Evolutionary conservation across 2,329 filamentous ascomycete genomes (phyloP), one percentile per base, ranked within the genome.

Genomic region (Clarireedia monteithiana): DNA sequence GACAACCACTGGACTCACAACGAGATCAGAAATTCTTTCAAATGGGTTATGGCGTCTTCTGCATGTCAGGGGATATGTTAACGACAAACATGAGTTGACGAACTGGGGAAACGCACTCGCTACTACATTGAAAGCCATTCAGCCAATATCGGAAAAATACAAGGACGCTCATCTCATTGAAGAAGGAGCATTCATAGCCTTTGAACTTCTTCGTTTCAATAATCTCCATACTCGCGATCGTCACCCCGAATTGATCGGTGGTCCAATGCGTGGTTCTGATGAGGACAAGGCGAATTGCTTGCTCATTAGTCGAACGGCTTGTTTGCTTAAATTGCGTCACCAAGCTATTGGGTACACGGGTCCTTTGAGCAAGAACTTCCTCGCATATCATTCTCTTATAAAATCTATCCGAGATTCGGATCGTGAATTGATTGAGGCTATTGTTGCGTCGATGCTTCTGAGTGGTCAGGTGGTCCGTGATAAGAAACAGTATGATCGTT

Each of bases 321-420:
- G 88, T 53, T 77, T 97, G 57, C 81, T 91, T 51, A 89, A 88
- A 67, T 77, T 97, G 59, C 83, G 85, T 34, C 94, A 99, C 69
- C 82, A 89, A 64, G 79, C 81, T 3, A 91, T 92, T 63, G 94
- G 94, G 30, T 99, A 96, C 72, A 96, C 92, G 2, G 94, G 94
- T 0, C 92, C 94, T 1, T 79, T 99, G 1, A 96, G 91, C 76
- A 86, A 94, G 71, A 91, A 92, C 63, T 78, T 96, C 52, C 78
- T 99, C 44, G 85, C 84, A 26, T 99, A 91, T 75, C 88, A 90
- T 59, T 91, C 90, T 1, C 78, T 97, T 57, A 84, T 90, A 42
- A 86, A 86, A 2, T 83, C 88, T 42, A 85, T 96, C 24, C 86
- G 91, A 40, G 83, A 86, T 61, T 83, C 85, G 36, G 78, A 95